Percentiles rank a stretch among this genome's conserved stretches.
Evolutionary conservation across 2,329 filamentous ascomycete species (phyloP).

Genomic region (Hymenoscyphus repandus): DNA sequence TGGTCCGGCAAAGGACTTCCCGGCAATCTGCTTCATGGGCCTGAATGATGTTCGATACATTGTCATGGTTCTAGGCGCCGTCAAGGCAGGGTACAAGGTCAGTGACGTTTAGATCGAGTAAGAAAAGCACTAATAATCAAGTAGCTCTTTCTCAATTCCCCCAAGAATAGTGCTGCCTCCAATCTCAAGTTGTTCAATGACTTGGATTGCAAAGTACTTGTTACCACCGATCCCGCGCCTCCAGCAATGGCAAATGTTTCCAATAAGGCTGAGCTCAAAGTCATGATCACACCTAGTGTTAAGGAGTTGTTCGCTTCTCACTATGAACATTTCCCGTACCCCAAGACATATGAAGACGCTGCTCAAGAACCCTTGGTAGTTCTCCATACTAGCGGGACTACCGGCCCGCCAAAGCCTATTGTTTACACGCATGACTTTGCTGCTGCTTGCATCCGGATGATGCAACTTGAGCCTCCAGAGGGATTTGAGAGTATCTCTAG

Average conservation of each 20-base stretch:
- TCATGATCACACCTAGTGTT: constrained; percentile 3
- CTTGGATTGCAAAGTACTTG: background rate
- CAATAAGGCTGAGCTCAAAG: background rate
- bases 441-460: constrained; percentile 10
- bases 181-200: constrained; percentile 1
- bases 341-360: constrained; percentile 32
- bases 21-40: constrained; percentile 42
- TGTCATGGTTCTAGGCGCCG: constrained; percentile 3
- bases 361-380: constrained; percentile 35
- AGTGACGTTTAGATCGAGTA: background rate
- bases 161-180: constrained; percentile 5
- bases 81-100: constrained; percentile 10
- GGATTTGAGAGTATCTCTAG: constrained; percentile 6
- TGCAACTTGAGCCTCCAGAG: constrained; percentile 33
- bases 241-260: background rate
- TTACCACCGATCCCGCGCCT: background rate
- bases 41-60: constrained; percentile 6
- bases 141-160: constrained; percentile 4
- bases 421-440: constrained; percentile 31
- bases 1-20: constrained; percentile 24
- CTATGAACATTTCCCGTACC: constrained; percentile 25
- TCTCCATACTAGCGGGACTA: constrained; percentile 39
- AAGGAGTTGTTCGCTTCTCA: background rate
- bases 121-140: background rate
- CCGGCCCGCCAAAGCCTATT: constrained; percentile 38